phyloP scores from a whole-genome alignment of 371 early-diverging fungal genomes.

The Mortierella sp. region DNA sequence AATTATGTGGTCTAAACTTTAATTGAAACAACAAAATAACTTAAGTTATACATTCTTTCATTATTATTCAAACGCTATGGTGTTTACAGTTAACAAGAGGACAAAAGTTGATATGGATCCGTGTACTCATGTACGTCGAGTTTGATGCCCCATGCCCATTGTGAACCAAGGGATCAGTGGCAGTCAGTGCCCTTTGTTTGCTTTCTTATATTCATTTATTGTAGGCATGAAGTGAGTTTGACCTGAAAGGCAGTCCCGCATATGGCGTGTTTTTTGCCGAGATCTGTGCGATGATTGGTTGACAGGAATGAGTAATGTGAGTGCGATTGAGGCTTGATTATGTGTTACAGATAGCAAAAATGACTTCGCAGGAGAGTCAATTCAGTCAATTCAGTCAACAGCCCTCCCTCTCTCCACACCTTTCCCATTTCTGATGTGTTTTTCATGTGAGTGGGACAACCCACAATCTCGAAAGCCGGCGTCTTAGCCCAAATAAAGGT shows the following conservation, averaged over 20 bases:
- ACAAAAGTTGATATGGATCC: too few relatives aligned
- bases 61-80: too few relatives aligned
- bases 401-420: constrained; percentile 4
- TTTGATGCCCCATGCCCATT: too few relatives aligned
- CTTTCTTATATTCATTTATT: neutral
- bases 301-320: constrained; percentile 36
- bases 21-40: constrained; percentile 1
- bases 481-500: neutral
- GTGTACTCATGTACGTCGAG: too few relatives aligned
- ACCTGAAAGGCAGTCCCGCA: constrained; percentile 4
- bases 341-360: constrained; percentile 9
- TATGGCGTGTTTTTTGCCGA: neutral
- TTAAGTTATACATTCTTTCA: neutral
- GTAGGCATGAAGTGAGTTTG: neutral
- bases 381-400: constrained; percentile 18
- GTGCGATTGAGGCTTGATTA: constrained; percentile 10
- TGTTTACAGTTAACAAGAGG: too few relatives aligned
- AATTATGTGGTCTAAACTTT: neutral
- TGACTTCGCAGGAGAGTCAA: constrained; percentile 15
- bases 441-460: constrained; percentile 9
- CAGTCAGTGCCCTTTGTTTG: neutral
- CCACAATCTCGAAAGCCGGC: neutral
- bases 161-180: too few relatives aligned
- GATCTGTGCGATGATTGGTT: constrained; percentile 36
- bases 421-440: too few relatives aligned